Evolutionary conservation across 441 rosid genomes (phyloP).

Genomic region (Adansonia rubrostipa): DNA sequence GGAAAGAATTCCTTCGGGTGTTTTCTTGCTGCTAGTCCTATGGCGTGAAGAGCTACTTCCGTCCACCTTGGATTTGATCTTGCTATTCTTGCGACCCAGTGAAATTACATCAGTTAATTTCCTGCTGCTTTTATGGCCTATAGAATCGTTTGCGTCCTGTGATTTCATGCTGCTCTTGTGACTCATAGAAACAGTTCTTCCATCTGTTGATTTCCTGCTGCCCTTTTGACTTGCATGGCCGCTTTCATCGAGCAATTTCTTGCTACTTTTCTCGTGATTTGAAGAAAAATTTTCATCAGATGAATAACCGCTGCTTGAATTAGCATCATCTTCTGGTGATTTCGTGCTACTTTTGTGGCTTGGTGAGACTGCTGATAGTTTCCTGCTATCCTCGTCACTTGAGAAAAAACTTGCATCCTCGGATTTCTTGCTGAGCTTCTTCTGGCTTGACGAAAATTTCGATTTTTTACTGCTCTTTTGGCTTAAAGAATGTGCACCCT

Average conservation of each 20-base stretch:
- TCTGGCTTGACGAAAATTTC: not conserved
- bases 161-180: conserved; percentile 38
- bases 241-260: not conserved
- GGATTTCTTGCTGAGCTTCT: not conserved
- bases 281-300: not conserved
- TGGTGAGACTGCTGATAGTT: not conserved
- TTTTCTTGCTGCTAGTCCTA: conserved; percentile 15
- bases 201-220: conserved; percentile 24
- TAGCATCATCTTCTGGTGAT: not conserved
- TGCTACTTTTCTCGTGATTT: conserved; percentile 8
- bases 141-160: not conserved
- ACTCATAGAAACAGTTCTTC: conserved; percentile 24
- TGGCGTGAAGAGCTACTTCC: not conserved
- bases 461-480: not conserved
- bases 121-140: conserved; percentile 31
- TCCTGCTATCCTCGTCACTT: not conserved
- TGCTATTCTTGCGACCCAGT: not conserved
- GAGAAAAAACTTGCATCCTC: not conserved
- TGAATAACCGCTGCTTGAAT: not conserved
- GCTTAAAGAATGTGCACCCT: not conserved
- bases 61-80: not conserved
- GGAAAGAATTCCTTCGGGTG: not conserved
- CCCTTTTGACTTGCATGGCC: not conserved
- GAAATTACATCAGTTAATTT: conserved; percentile 17
- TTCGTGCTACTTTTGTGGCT: conserved; percentile 30